A percentile compares a stretch with the other conserved stretches of the same genome.
Conservation (phyloP, 2,329 filamentous ascomycete genomes). For the Aspergillus spinulosporus region DNA sequence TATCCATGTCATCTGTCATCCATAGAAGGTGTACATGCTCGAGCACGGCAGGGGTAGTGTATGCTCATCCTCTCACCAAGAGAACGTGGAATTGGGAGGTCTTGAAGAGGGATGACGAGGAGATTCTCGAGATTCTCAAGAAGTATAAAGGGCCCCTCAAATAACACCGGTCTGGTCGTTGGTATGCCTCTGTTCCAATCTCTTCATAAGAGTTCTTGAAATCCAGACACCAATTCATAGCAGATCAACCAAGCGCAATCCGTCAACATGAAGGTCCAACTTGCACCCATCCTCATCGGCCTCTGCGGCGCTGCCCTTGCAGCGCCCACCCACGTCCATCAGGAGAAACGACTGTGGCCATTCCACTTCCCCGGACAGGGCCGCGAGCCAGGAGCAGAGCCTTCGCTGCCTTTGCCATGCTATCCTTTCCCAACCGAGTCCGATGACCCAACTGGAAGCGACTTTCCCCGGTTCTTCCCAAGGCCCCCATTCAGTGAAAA, state of each 20-base stretch:
- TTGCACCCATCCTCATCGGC: conserved; percentile 11
- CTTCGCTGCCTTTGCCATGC: conserved; percentile 1
- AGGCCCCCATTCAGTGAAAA: background rate
- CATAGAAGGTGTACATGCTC: background rate
- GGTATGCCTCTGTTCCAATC: background rate
- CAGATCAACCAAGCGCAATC: background rate
- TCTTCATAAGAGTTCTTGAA: background rate
- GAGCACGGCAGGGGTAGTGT: background rate
- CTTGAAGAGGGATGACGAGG: background rate
- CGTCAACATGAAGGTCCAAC: conserved; percentile 16
- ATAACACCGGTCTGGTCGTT: background rate
- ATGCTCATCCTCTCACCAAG: background rate
- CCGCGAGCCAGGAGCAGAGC: background rate
- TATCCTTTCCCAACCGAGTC: background rate
- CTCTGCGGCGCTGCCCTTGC: conserved; percentile 15
- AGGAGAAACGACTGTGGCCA: background rate
- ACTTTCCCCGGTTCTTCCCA: background rate
- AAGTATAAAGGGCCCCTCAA: conserved; percentile 1
- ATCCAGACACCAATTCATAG: background rate
- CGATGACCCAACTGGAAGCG: background rate
- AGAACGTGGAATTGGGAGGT: background rate
- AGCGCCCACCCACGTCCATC: conserved; percentile 1
- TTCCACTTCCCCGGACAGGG: conserved; percentile 5
- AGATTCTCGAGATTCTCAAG: background rate
- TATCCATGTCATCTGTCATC: background rate